These are phyloP conservation scores for Plectosphaerella plurivora DNA, from an alignment of 2,329 filamentous ascomycete species.

Conservation along the genomic window DNA sequence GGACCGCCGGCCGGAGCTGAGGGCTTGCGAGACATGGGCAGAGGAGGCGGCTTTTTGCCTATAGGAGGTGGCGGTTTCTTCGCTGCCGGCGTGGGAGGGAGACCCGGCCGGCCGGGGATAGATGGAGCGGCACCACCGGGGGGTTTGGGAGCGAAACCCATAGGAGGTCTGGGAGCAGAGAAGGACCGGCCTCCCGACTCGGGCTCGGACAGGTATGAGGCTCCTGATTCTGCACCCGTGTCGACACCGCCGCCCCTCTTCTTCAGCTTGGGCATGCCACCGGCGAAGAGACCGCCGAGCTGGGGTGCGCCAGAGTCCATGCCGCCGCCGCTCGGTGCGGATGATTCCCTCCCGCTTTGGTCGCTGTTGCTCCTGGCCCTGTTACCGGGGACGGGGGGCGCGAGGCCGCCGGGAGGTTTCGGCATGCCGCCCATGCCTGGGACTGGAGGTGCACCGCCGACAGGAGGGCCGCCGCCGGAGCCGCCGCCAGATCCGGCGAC, in stretches of 20 bases:
- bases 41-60: slow-evolving; percentile 69
- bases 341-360: slow-evolving; percentile 43
- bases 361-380: slow-evolving; percentile 84
- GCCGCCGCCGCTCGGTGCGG: slow-evolving; percentile 23
- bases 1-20: slow-evolving; percentile 32
- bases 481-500: slow-evolving; percentile 52
- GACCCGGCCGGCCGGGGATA: slow-evolving; percentile 49
- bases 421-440: slow-evolving; percentile 49
- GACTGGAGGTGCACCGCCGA: slow-evolving; percentile 78
- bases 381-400: slow-evolving; percentile 67
- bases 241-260: slow-evolving; percentile 78
- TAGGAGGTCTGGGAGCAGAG: slow-evolving; percentile 50
- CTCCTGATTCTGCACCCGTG: slow-evolving; percentile 55
- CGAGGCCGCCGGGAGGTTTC: slow-evolving; percentile 57
- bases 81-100: slow-evolving; percentile 44
- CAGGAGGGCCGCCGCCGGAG: slow-evolving; percentile 48
- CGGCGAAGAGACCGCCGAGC: slow-evolving; percentile 81
- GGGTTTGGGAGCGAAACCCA: slow-evolving; percentile 51
- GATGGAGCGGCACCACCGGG: slow-evolving; percentile 56
- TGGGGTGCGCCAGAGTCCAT: slow-evolving; percentile 65
- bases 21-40: slow-evolving; percentile 56
- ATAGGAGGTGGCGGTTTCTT: slow-evolving; percentile 70
- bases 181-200: slow-evolving; percentile 45
- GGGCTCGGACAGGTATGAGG: slow-evolving; percentile 78
- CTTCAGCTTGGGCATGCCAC: slow-evolving; percentile 91